These are phyloP conservation scores for Candida pseudoviswanathii DNA, from an alignment of 1,139 yeast genomes.

Conservation along the genomic window DNA sequence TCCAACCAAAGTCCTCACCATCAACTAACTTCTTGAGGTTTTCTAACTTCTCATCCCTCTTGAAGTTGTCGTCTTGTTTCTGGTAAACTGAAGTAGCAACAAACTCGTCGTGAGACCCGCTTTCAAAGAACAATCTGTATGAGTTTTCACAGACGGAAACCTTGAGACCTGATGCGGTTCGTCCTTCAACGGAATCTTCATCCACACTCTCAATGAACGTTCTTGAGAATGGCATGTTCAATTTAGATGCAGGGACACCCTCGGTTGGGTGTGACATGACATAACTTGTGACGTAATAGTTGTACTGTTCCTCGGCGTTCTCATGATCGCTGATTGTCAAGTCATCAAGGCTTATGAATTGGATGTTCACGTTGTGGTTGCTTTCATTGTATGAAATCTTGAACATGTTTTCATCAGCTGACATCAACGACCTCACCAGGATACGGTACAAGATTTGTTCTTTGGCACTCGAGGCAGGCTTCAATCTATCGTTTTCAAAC, in stretches of 20 bases:
- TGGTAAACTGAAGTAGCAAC: slow-evolving; percentile 55
- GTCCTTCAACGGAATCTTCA: slow-evolving; percentile 67
- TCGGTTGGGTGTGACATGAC: slow-evolving; percentile 97
- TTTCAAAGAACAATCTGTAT: slow-evolving; percentile 79
- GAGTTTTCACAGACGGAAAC: slow-evolving; percentile 81
- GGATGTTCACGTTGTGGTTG: slow-evolving; percentile 62
- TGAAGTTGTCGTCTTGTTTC: slow-evolving; percentile 29
- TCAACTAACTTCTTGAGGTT: slow-evolving; percentile 31
- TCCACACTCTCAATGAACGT: slow-evolving; percentile 58
- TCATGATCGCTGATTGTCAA: slow-evolving; percentile 79
- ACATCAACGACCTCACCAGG: slow-evolving; percentile 81
- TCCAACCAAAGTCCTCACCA: slow-evolving; percentile 44
- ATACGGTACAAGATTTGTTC: slow-evolving; percentile 90
- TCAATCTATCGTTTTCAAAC: slow-evolving; percentile 78
- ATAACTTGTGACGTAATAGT: slow-evolving; percentile 89
- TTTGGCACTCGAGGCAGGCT: slow-evolving; percentile 68
- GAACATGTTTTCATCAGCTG: slow-evolving; percentile 88
- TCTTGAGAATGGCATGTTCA: slow-evolving; percentile 73
- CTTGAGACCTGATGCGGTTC: slow-evolving; percentile 69
- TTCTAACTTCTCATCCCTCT: slow-evolving; percentile 29
- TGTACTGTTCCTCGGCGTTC: slow-evolving; percentile 80
- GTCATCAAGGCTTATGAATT: slow-evolving; percentile 86
- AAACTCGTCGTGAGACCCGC: slow-evolving; percentile 81
- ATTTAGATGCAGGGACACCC: slow-evolving; percentile 83
- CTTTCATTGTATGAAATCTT: slow-evolving; percentile 71